Evolutionary conservation across 2,329 filamentous ascomycete species (phyloP).

Genomic region (Arthrinium puccinioides): DNA sequence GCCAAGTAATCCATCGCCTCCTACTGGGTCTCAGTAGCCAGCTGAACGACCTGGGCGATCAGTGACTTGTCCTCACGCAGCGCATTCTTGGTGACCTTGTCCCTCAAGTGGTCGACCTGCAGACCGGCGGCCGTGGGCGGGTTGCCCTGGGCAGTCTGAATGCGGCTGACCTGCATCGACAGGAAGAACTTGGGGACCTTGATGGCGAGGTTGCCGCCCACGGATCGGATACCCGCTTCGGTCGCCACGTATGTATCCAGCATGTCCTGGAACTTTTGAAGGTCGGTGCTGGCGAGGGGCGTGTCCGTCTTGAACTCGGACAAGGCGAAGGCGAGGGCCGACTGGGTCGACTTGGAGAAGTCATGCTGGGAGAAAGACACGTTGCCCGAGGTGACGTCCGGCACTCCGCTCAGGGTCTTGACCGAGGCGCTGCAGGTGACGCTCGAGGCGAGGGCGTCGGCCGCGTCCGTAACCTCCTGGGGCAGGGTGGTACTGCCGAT

Average conservation of each 20-base stretch:
- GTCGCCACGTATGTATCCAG: constrained; percentile 52
- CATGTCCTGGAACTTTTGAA: constrained; percentile 42
- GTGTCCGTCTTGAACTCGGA: constrained; percentile 41
- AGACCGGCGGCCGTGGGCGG: constrained; percentile 38
- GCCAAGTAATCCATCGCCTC: no score
- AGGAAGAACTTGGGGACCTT: constrained; percentile 59
- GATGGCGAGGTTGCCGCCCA: constrained; percentile 45
- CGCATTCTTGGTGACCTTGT: constrained; percentile 50
- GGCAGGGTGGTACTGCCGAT: constrained; percentile 43
- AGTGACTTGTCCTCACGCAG: constrained; percentile 39
- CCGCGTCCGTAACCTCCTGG: constrained; percentile 36
- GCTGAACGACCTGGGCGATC: constrained; percentile 37
- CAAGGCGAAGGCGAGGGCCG: constrained; percentile 47
- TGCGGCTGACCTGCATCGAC: constrained; percentile 49
- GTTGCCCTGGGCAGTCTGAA: constrained; percentile 51
- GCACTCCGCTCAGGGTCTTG: constrained; percentile 44
- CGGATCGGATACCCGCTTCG: constrained; percentile 48
- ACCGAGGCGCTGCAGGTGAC: constrained; percentile 41
- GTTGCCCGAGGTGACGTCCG: constrained; percentile 45
- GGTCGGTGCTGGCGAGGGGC: constrained; percentile 40
- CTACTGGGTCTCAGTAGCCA: constrained; percentile 10
- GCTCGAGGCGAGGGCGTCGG: constrained; percentile 29
- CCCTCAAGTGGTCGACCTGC: constrained; percentile 48
- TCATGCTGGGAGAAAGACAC: constrained; percentile 46
- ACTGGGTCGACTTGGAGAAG: constrained; percentile 41